Conservation (phyloP, 2,329 filamentous ascomycete genomes). For the Thelonectria discophora region DNA sequence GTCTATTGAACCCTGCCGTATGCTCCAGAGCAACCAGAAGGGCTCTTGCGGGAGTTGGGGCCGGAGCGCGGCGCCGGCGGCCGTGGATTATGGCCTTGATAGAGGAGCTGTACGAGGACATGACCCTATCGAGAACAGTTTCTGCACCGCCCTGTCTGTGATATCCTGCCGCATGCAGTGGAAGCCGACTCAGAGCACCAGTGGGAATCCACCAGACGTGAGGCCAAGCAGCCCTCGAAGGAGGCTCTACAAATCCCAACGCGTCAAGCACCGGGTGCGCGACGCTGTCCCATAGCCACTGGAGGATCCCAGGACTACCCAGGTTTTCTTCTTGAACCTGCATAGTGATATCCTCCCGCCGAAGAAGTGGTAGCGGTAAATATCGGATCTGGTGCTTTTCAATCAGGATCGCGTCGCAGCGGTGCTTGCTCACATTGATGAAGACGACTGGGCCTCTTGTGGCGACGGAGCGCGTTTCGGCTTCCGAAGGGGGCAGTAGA, state of each 20-base stretch:
- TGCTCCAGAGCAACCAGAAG: background rate
- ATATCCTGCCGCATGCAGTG: constrained; percentile 48
- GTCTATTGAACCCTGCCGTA: background rate
- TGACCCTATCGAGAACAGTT: constrained; percentile 46
- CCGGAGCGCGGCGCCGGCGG: background rate
- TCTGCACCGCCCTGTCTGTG: constrained; percentile 33
- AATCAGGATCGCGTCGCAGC: constrained; percentile 15
- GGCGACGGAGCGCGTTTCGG: constrained; percentile 4
- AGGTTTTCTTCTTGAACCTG: background rate
- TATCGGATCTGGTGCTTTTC: background rate
- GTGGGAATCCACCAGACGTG: constrained; percentile 50
- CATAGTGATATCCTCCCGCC: background rate
- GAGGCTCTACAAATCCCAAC: constrained; percentile 37
- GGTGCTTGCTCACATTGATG: constrained; percentile 5
- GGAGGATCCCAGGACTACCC: constrained; percentile 17
- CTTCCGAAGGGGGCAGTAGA: constrained; percentile 28
- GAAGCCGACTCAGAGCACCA: constrained; percentile 41
- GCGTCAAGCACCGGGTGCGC: constrained; percentile 39
- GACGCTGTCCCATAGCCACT: constrained; percentile 46
- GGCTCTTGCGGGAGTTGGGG: background rate
- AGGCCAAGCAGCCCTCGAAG: constrained; percentile 31
- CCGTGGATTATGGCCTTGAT: constrained; percentile 44
- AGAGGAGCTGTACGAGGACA: constrained; percentile 51
- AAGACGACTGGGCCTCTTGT: constrained; percentile 7
- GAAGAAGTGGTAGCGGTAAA: background rate